phyloP scores from a whole-genome alignment of 179 eudicot species.

The Corrigiola litoralis region DNA sequence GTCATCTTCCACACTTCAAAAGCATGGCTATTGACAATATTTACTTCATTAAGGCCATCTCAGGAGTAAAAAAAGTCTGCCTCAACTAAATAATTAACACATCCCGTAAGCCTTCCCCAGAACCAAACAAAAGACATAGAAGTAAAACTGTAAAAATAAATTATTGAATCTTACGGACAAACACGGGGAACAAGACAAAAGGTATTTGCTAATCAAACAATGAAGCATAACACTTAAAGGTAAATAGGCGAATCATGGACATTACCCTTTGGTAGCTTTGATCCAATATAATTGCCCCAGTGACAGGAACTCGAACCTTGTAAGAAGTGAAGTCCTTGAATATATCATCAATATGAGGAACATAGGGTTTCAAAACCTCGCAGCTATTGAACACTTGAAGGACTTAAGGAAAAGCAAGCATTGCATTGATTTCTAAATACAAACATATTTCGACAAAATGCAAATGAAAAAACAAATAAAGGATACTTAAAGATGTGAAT shows the following conservation, averaged over 20 bases:
- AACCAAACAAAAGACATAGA: background rate
- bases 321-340: slow-evolving; percentile 98
- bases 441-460: background rate
- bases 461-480: slow-evolving; percentile 6
- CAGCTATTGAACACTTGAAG: slow-evolving; percentile 84
- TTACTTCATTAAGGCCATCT: background rate
- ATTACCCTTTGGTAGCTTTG: slow-evolving; percentile 84
- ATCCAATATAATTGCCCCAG: slow-evolving; percentile 95
- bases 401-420: slow-evolving; percentile 43
- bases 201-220: background rate
- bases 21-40: background rate
- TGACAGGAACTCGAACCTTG: slow-evolving; percentile 98
- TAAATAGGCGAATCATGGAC: background rate
- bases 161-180: background rate
- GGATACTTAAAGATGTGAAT: slow-evolving; percentile 94
- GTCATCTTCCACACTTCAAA: too few relatives aligned
- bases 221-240: background rate
- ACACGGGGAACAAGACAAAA: background rate
- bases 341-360: slow-evolving; percentile 92
- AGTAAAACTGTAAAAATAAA: background rate
- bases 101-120: background rate
- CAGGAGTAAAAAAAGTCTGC: background rate
- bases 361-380: slow-evolving; percentile 92
- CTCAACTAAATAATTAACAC: background rate
- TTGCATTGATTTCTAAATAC: background rate